Conservation (phyloP, 2,329 filamentous ascomycete species). For the Nigrospora oryzae region DNA sequence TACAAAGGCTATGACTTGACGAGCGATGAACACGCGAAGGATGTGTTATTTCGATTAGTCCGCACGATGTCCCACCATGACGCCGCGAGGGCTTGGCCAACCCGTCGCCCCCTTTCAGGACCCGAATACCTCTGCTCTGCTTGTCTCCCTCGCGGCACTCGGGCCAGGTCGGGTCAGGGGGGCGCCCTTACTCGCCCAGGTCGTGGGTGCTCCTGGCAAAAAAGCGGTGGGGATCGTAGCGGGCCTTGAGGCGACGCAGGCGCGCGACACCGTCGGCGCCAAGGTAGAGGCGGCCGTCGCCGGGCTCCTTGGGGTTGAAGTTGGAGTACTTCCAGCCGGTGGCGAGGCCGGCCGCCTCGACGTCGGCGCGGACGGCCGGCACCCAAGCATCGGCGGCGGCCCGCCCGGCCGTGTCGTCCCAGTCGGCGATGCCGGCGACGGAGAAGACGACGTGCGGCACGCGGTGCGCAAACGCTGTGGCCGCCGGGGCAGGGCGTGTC, state of each 20-base stretch:
- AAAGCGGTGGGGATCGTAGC: not conserved
- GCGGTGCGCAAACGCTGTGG: no score
- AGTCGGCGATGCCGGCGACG: not conserved
- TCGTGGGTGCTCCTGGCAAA: slow-evolving; percentile 3
- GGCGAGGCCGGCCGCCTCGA: not conserved
- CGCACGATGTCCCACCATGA: no score
- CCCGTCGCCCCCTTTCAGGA: no score
- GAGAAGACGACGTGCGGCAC: not conserved
- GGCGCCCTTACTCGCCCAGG: not conserved
- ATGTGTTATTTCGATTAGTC: no score
- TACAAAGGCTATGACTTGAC: no score
- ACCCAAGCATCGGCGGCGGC: not conserved
- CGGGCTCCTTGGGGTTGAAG: slow-evolving; percentile 1
- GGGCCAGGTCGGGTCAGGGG: no score
- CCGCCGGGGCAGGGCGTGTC: no score
- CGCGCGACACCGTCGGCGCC: not conserved
- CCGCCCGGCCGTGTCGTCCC: not conserved
- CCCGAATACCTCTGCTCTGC: no score
- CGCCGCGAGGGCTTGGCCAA: no score
- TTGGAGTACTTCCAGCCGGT: slow-evolving; percentile 3
- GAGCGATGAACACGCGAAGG: no score
- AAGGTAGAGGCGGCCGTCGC: slow-evolving; percentile 3
- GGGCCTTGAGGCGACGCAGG: slow-evolving; percentile 1
- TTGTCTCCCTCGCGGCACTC: no score
- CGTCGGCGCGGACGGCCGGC: not conserved